Base-by-base conservation (phyloP, 2,329 filamentous ascomycete species). In the Didymella exigua region DNA sequence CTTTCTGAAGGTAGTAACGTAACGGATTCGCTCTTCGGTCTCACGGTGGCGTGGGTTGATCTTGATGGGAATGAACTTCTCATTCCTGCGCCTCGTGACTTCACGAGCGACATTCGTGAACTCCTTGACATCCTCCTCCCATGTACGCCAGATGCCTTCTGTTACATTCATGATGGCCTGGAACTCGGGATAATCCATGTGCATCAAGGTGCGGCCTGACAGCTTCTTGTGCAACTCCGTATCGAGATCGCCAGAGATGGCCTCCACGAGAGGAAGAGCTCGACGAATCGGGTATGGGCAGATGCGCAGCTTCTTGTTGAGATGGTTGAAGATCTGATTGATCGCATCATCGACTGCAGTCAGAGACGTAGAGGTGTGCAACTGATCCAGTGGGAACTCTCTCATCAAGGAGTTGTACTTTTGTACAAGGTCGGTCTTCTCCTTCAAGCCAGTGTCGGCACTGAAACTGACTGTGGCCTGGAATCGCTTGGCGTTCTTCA, bases 351-450 rank as follows among this genome's bases (percentile, higher is more conserved):
- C 87, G 2, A 96, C 87, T 76, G 96, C 97, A 67, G 87, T 81
- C 38, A 99, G 78, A 0, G 93, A 93, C 0, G 93, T 96, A 1
- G 95, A 93, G 14, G 95, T 96, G 16, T 97, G 84, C 24, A 99
- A 80, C 74, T 99, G 95, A 71, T 98, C 93, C 29, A 99, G 82
- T 0, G 95, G 95, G 61, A 99, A 98, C 74, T 99, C 96, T 60
- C 95, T 89, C 91, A 99, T 98, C 21, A 99, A 84, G 78, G 96
- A 91, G 73, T 99, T 99, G 81, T 98, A 99, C 76, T 97, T 97
- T 75, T 96, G 91, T 41, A 99, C 96, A 73, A 90, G 89, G 59
- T 99, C 95, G 75, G 93, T 95, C 21, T 92, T 92, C 76, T 99
- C 95, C 75, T 96, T 96, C 73, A 99, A 77, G 2, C 95, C 93